Conservation (phyloP, 108 stramenopile species). For the Skeletonema grethae region DNA sequence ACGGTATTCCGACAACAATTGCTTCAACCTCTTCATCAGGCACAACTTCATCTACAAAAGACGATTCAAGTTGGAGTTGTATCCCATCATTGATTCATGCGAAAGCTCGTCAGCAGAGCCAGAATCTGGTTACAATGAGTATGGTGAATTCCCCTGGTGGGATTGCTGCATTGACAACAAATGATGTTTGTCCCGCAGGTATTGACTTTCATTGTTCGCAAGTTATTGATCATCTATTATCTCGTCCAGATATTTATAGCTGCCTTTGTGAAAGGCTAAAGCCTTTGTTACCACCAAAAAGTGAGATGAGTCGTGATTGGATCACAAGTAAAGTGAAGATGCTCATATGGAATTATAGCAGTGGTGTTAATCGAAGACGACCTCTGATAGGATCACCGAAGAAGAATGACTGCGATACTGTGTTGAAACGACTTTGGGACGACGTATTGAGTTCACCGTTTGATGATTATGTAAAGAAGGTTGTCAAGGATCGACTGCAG, state of each 20-base stretch:
- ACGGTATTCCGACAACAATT: constrained; percentile 2
- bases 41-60: background rate
- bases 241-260: constrained; percentile 6
- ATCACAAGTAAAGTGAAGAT: constrained; percentile 54
- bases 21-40: background rate
- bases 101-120: constrained; percentile 28
- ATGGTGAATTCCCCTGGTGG: constrained; percentile 21
- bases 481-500: constrained; percentile 36
- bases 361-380: constrained; percentile 71
- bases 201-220: constrained; percentile 88
- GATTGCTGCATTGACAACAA: constrained; percentile 35
- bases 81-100: constrained; percentile 49
- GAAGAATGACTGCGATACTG: constrained; percentile 13
- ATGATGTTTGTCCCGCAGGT: constrained; percentile 64
- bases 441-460: constrained; percentile 38
- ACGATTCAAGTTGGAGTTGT: constrained; percentile 40
- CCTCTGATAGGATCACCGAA: constrained; percentile 22
- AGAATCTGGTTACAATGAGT: constrained; percentile 24
- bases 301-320: constrained; percentile 24
- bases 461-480: constrained; percentile 38
- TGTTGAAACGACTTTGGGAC: constrained; percentile 31
- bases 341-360: constrained; percentile 78
- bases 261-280: constrained; percentile 21
- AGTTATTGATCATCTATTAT: constrained; percentile 60
- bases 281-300: constrained; percentile 4